A percentile compares a stretch with the other conserved stretches of the same genome.
phyloP scores from a whole-genome alignment of 2,329 filamentous ascomycete species.

The Fusarium burgessii region DNA sequence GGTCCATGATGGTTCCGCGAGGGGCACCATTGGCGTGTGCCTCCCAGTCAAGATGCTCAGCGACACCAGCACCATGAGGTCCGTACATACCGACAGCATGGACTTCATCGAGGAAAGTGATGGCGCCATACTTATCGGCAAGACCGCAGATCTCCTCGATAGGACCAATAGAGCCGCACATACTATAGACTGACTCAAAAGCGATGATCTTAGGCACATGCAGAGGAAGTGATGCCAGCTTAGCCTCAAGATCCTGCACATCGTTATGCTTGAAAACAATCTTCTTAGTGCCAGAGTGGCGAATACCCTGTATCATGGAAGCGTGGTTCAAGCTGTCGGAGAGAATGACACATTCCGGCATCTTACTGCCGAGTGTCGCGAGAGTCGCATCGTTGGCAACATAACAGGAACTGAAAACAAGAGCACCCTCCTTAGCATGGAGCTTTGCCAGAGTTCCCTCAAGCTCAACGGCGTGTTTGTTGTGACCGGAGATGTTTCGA shows the following conservation, averaged over 20 bases:
- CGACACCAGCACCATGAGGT: constrained; percentile 92
- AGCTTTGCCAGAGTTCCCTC: constrained; percentile 87
- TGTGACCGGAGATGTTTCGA: constrained; percentile 97
- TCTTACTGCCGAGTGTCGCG: constrained; percentile 94
- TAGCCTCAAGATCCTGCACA: constrained; percentile 89
- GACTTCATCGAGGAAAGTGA: constrained; percentile 98
- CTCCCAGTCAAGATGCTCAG: constrained; percentile 96
- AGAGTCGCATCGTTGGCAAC: constrained; percentile 98
- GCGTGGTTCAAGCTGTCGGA: constrained; percentile 98
- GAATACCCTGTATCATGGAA: constrained; percentile 99
- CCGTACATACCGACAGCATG: constrained; percentile 99
- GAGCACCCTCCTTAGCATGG: constrained; percentile 89
- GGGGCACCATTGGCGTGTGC: constrained; percentile 81
- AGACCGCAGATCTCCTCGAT: constrained; percentile 97
- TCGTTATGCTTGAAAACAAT: constrained; percentile 99
- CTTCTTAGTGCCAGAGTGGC: constrained; percentile 96
- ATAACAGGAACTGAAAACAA: constrained; percentile 98
- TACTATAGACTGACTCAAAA: constrained; percentile 98
- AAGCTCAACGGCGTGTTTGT: constrained; percentile 88
- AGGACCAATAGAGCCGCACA: constrained; percentile 97
- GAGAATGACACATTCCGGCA: constrained; percentile 97
- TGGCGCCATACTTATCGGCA: constrained; percentile 95
- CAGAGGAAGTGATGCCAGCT: constrained; percentile 86
- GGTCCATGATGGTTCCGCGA: constrained; percentile 90
- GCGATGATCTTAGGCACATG: constrained; percentile 97